These are phyloP conservation scores for Craspedostauros australis DNA, from an alignment of 108 stramenopile genomes.

Conservation along the genomic window DNA sequence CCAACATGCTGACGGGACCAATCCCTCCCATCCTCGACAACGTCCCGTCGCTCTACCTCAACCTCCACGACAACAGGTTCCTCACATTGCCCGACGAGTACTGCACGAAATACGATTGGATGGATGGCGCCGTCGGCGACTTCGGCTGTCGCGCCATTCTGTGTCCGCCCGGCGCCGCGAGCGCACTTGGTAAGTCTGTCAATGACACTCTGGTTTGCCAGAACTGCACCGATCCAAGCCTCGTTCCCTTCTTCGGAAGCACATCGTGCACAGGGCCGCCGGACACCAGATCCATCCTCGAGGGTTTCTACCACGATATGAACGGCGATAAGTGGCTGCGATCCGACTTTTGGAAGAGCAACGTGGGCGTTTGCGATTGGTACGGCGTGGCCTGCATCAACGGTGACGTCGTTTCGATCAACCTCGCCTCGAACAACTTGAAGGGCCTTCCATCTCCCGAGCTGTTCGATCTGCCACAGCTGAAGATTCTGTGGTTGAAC, in stretches of 20 bases:
- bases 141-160: constrained; percentile 68
- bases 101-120: constrained; percentile 54
- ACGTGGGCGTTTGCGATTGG: constrained; percentile 49
- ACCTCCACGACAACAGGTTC: constrained; percentile 54
- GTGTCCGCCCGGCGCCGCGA: constrained; percentile 51
- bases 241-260: constrained; percentile 24
- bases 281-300: constrained; percentile 40
- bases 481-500: constrained; percentile 70
- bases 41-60: constrained; percentile 29
- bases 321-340: constrained; percentile 41
- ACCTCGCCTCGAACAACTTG: constrained; percentile 57
- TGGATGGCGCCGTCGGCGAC: constrained; percentile 44
- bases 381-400: constrained; percentile 53
- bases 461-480: constrained; percentile 46
- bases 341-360: constrained; percentile 35
- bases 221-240: constrained; percentile 20
- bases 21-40: constrained; percentile 26
- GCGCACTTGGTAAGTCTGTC: constrained; percentile 6
- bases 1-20: constrained; percentile 37
- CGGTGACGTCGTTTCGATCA: constrained; percentile 41
- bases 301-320: constrained; percentile 34
- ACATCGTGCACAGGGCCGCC: constrained; percentile 14
- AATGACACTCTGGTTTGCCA: not conserved
- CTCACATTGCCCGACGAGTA: constrained; percentile 26
- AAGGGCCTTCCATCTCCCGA: constrained; percentile 44